Base-by-base conservation (phyloP, 208 protist species). In the Acanthamoeba castellanii region DNA sequence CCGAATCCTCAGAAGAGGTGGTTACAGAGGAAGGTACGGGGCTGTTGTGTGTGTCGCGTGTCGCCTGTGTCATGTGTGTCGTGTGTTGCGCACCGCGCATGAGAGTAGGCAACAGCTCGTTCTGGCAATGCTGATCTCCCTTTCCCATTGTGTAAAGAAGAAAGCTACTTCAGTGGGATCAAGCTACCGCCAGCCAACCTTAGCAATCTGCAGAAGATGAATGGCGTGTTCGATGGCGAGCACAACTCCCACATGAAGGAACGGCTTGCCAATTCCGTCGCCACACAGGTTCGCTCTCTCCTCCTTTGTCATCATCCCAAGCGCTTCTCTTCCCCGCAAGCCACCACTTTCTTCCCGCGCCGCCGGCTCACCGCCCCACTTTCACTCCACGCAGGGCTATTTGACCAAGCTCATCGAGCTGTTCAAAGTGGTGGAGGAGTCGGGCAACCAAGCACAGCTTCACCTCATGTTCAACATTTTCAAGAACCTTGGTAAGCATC, bases 401-500 rank as follows among this genome's bases (percentile, higher is more conserved):
- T 18, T 97, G 11, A 68, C 59, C 70, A 72, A 96, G 55, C 88
- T 98, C 20, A 89, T 96, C 27, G 47, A 95, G 3, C 52, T 97
- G 16, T 98, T 97, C 76, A 50, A 94, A 14, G 52, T 89, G 8
- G 30, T 59, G 4, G 97, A 97, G 70, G 95, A 97, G 68, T 59
- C 94, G 2, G 95, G 95, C 59, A 94, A 92, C 68, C 89, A 78
- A n/a, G 42, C 30, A 9, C 42, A 81, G 11, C 92, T 98, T 18
- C 96, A 96, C 91, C 22, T 57, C 32, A 30, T 97, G 37, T 97
- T 96, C 91, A 47, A 87, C 72, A 97, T 98, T 37, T 97, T 98
- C 95, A 96, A 96, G 72, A 95, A 94, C 34, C 32, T 98, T n/a
- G 92, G 96, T 97, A 95, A 27, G 57, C 57, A 2, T 57, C 52